These are phyloP conservation scores for Gleditsia sinensis DNA, from an alignment of 306 rosid genomes.

Conservation along the genomic window DNA sequence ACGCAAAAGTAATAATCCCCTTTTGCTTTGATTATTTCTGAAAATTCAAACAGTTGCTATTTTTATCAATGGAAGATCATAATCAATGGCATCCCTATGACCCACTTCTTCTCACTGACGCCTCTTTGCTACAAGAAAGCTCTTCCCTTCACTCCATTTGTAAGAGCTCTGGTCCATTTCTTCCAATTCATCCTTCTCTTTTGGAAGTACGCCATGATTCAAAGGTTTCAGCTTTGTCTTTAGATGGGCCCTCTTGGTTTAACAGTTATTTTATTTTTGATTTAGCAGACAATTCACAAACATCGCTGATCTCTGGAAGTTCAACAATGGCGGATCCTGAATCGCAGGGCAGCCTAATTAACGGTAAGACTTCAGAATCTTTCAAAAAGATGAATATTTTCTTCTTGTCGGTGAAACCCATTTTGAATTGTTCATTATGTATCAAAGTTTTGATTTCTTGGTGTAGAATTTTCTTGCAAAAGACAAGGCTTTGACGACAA, in stretches of 20 bases:
- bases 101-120: slow-evolving; percentile 70
- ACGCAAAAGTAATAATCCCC: slow-evolving; percentile 21
- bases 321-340: slow-evolving; percentile 51
- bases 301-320: slow-evolving; percentile 40
- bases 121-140: slow-evolving; percentile 42
- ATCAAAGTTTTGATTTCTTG: neutral
- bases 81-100: slow-evolving; percentile 50
- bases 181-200: neutral
- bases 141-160: slow-evolving; percentile 36
- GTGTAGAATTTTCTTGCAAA: slow-evolving; percentile 36
- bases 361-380: slow-evolving; percentile 27
- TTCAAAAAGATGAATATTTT: slow-evolving; percentile 24
- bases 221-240: slow-evolving; percentile 3
- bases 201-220: neutral
- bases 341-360: slow-evolving; percentile 29
- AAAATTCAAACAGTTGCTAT: slow-evolving; percentile 24
- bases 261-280: neutral
- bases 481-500: slow-evolving; percentile 30
- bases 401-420: slow-evolving; percentile 27
- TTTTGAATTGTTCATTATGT: slow-evolving; percentile 13
- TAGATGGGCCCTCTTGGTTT: slow-evolving; percentile 27
- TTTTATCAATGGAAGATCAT: slow-evolving; percentile 51
- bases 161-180: slow-evolving; percentile 28
- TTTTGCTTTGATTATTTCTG: slow-evolving; percentile 37
- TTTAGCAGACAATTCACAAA: slow-evolving; percentile 36